Conservation (phyloP, 768 basidiomycete species). For the Lactarius hengduanensis region DNA sequence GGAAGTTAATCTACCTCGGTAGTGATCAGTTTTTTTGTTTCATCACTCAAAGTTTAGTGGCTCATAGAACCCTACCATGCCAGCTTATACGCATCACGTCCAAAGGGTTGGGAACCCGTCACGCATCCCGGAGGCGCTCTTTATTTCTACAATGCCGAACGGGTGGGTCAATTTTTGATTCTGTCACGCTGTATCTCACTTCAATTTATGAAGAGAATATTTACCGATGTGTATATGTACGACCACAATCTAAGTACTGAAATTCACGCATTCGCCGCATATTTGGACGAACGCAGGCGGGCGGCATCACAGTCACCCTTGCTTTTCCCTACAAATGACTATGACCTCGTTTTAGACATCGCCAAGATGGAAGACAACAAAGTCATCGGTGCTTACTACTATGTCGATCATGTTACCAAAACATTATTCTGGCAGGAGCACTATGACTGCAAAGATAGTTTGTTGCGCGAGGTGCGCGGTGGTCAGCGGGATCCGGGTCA, state of each 20-base stretch:
- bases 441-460: not conserved
- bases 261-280: not conserved
- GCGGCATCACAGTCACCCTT: too few relatives aligned
- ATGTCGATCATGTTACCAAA: slow-evolving; percentile 10
- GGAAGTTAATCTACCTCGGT: not conserved
- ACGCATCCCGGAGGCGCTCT: not conserved
- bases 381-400: slow-evolving; percentile 16
- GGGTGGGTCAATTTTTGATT: not conserved
- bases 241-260: slow-evolving; percentile 2
- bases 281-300: not conserved
- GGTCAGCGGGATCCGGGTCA: slow-evolving; percentile 8
- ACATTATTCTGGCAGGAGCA: slow-evolving; percentile 10
- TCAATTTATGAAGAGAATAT: slow-evolving; percentile 3
- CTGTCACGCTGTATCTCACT: not conserved
- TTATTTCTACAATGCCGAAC: slow-evolving; percentile 3
- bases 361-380: not conserved
- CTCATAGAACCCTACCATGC: not conserved
- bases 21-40: not conserved
- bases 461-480: not conserved
- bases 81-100: not conserved
- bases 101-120: slow-evolving; percentile 4
- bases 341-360: slow-evolving; percentile 17
- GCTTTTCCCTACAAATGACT: not conserved
- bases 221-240: slow-evolving; percentile 24
- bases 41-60: too few relatives aligned